Evolutionary conservation across 345 rosid species (phyloP).

Genomic region (Tarenaya hassleriana): DNA sequence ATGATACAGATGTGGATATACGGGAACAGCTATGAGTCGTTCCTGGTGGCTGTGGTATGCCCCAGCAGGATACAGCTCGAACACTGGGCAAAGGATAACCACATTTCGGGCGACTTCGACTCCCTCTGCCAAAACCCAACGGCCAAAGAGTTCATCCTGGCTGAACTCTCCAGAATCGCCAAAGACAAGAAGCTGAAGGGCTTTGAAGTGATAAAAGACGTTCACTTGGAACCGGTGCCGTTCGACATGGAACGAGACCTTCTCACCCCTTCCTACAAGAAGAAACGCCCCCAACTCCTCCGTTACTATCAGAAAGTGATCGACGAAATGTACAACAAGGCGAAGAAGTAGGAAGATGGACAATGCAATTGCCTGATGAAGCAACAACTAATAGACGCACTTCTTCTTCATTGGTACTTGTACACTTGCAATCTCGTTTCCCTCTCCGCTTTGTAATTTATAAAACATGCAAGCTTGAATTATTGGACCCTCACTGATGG

Average conservation of each 20-base stretch:
- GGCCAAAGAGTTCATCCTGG: conserved; percentile 59
- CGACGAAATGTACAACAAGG: conserved; percentile 61
- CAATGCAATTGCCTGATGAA: too few relatives aligned
- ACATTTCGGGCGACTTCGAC: conserved; percentile 54
- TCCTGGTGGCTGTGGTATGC: conserved; percentile 77
- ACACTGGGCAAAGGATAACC: conserved; percentile 69
- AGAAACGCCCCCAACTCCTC: conserved; percentile 88
- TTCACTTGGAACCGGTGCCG: conserved; percentile 76
- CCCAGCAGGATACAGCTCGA: conserved; percentile 76
- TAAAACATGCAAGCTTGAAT: too few relatives aligned
- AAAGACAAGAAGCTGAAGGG: conserved; percentile 91
- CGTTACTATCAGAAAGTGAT: conserved; percentile 66
- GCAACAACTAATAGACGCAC: too few relatives aligned
- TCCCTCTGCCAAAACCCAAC: conserved; percentile 58
- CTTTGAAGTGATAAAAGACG: conserved; percentile 71
- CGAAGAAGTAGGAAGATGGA: conserved; percentile 17
- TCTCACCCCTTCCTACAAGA: conserved; percentile 90
- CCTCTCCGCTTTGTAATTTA: too few relatives aligned
- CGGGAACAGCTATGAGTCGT: conserved; percentile 93
- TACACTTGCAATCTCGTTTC: too few relatives aligned
- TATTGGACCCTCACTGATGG: too few relatives aligned
- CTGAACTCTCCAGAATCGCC: conserved; percentile 62
- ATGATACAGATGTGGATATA: conserved; percentile 79
- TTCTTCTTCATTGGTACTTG: too few relatives aligned
- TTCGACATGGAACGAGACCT: conserved; percentile 88